Percentiles rank a stretch among this genome's conserved stretches.
Evolutionary conservation across 495 filamentous ascomycete species (phyloP).

Genomic region (Daldinia childiae): DNA sequence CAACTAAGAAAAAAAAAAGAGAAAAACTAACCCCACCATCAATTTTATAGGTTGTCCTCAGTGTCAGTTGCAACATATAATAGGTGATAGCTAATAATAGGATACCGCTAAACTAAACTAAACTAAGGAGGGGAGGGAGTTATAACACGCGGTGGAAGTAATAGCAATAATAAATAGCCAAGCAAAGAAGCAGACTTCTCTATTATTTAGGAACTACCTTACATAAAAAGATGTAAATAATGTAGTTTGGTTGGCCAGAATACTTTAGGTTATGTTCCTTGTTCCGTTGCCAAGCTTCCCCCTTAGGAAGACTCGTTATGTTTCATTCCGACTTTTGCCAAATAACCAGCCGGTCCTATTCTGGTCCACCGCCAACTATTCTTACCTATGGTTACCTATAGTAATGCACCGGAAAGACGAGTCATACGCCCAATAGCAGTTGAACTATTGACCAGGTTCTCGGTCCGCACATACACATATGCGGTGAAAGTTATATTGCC

Average conservation of each 20-base stretch:
- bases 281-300: constrained; percentile 15
- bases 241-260: constrained; percentile 13
- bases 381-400: background rate
- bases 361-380: constrained; percentile 11
- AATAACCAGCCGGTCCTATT: constrained; percentile 42
- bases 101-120: background rate
- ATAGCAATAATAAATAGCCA: background rate
- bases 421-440: constrained; percentile 19
- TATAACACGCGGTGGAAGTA: background rate
- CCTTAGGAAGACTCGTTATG: constrained; percentile 17
- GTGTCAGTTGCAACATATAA: background rate
- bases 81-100: background rate
- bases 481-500: constrained; percentile 33
- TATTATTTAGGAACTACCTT: constrained; percentile 1
- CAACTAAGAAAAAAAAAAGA: too few relatives aligned
- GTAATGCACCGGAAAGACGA: background rate
- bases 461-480: constrained; percentile 1
- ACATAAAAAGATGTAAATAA: constrained; percentile 25
- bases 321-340: constrained; percentile 43
- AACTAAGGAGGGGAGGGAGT: background rate
- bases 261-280: background rate
- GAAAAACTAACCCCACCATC: too few relatives aligned
- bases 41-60: background rate
- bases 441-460: background rate
- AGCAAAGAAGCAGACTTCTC: background rate